A percentile compares a stretch with the other conserved stretches of the same genome.
Evolutionary conservation across 768 basidiomycete species (phyloP).

Genomic region (Daedaleopsis sinensis): DNA sequence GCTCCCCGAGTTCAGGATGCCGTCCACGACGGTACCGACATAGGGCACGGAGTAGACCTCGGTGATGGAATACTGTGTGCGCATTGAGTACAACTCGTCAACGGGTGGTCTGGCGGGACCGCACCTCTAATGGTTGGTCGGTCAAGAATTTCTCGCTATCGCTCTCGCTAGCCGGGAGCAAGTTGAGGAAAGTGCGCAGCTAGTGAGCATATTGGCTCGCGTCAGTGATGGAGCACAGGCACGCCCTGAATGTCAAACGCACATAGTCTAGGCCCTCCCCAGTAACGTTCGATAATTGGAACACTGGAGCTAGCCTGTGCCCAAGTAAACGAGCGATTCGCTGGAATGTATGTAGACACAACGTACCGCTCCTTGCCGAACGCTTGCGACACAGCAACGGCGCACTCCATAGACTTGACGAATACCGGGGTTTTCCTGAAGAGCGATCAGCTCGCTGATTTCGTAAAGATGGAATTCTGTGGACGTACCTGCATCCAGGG

Average conservation of each 20-base stretch:
- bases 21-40: conserved; percentile 84
- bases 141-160: conserved; percentile 80
- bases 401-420: conserved; percentile 79
- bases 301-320: conserved; percentile 85
- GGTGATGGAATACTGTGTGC: conserved; percentile 72
- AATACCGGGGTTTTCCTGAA: conserved; percentile 80
- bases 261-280: conserved; percentile 88
- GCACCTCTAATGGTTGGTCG: conserved; percentile 80
- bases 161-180: conserved; percentile 84
- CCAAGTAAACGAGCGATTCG: background rate
- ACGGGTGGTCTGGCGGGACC: background rate
- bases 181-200: conserved; percentile 89
- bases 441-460: background rate
- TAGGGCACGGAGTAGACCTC: conserved; percentile 88
- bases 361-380: conserved; percentile 75
- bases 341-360: background rate
- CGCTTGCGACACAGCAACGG: conserved; percentile 73
- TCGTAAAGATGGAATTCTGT: background rate
- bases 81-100: background rate
- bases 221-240: background rate
- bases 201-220: conserved; percentile 27
- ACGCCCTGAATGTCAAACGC: conserved; percentile 21
- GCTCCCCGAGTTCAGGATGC: conserved; percentile 76
- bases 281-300: conserved; percentile 92
- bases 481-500: conserved; percentile 83